Conservation (phyloP, 2,329 filamentous ascomycete species). For the Neonectria hederae region DNA sequence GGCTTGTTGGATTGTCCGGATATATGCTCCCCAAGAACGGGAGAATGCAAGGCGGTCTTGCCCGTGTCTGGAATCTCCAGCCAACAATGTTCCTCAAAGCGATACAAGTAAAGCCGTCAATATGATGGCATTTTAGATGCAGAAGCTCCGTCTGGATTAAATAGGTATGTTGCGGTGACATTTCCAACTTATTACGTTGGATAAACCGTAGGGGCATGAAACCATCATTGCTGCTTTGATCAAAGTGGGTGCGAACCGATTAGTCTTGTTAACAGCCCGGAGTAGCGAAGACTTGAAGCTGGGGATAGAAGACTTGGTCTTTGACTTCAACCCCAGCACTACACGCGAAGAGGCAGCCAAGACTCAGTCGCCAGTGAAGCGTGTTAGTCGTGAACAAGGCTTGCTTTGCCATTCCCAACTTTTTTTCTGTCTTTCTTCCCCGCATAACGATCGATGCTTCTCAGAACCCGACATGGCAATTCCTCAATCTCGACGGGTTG, state of each 20-base stretch:
- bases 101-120: neutral
- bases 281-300: slow-evolving; percentile 8
- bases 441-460: neutral
- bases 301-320: neutral
- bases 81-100: neutral
- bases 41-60: slow-evolving; percentile 33
- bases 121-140: neutral
- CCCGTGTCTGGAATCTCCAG: slow-evolving; percentile 56
- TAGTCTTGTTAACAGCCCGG: neutral
- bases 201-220: neutral
- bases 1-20: slow-evolving; percentile 44
- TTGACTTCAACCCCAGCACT: neutral
- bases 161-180: neutral
- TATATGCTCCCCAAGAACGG: slow-evolving; percentile 35
- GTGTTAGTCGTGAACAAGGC: neutral
- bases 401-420: neutral
- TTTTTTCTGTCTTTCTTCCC: neutral
- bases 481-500: neutral
- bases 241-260: neutral
- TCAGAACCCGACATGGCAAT: neutral
- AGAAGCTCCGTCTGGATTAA: neutral
- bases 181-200: neutral
- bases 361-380: neutral
- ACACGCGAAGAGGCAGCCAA: slow-evolving; percentile 9
- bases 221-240: neutral